Evolutionary conservation across 345 rosid species (phyloP).

Genomic region (Pistacia vera): DNA sequence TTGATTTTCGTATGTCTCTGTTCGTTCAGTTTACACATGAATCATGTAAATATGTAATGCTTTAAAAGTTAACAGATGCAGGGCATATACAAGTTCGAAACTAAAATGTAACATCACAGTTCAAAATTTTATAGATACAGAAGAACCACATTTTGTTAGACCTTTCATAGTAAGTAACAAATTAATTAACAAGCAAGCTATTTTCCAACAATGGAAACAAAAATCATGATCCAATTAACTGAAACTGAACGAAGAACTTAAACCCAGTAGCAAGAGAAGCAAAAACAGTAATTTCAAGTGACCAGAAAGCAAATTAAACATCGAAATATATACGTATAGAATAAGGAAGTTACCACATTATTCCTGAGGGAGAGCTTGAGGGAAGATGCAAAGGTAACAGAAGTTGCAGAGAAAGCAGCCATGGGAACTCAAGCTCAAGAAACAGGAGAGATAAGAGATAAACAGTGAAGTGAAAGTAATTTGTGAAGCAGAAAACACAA

Average conservation of each 20-base stretch:
- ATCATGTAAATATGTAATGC: neutral
- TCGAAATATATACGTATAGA: too few species aligned
- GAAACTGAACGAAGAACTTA: neutral
- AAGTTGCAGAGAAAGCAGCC: conserved; percentile 31
- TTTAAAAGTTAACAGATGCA: too few species aligned
- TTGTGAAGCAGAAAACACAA: conserved; percentile 6
- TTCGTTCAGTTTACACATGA: neutral
- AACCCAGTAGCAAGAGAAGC: neutral
- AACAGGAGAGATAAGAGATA: neutral
- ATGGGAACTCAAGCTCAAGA: conserved; percentile 10
- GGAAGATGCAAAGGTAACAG: conserved; percentile 22
- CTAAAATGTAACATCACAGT: neutral
- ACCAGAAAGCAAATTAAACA: neutral
- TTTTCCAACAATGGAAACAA: neutral
- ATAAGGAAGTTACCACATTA: conserved; percentile 22
- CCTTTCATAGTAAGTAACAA: neutral
- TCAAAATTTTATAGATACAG: neutral
- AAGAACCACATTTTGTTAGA: neutral
- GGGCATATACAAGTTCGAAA: too few species aligned
- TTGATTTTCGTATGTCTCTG: too few species aligned
- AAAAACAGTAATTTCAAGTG: neutral
- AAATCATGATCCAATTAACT: neutral
- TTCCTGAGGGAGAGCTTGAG: conserved; percentile 24
- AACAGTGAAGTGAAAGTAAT: neutral
- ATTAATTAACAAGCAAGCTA: neutral